Percentiles rank a stretch among this genome's conserved stretches.
phyloP scores from a whole-genome alignment of 176 grass and related monocot genomes.

The Pontederia crassipes region DNA sequence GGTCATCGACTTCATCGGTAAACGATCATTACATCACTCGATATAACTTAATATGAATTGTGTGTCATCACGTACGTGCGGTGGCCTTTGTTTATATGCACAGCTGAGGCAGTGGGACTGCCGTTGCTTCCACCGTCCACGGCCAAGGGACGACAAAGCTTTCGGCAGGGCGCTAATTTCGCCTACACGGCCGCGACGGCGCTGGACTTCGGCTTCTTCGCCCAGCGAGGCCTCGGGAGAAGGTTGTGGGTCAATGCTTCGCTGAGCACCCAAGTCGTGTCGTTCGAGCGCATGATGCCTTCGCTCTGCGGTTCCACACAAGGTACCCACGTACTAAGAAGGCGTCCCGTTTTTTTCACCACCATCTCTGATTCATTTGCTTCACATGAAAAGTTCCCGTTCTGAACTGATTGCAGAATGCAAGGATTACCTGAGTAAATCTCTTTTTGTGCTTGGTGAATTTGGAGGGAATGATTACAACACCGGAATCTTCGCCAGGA shows the following conservation, averaged over 20 bases:
- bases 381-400: not conserved
- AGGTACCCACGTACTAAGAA: constrained; percentile 14
- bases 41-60: not conserved
- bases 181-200: constrained; percentile 89
- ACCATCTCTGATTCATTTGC: not conserved
- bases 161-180: constrained; percentile 73
- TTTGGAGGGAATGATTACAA: constrained; percentile 91
- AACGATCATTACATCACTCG: too few relatives aligned
- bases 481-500: constrained; percentile 48
- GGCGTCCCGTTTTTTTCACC: not conserved
- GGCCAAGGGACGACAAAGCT: constrained; percentile 43
- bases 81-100: not conserved
- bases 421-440: constrained; percentile 34
- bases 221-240: constrained; percentile 36
- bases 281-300: constrained; percentile 57
- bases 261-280: constrained; percentile 71
- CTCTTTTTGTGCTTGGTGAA: constrained; percentile 79
- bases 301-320: constrained; percentile 35
- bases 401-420: constrained; percentile 26
- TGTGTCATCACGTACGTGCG: not conserved
- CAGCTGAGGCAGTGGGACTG: constrained; percentile 63
- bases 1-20: constrained; percentile 50
- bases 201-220: constrained; percentile 66
- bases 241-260: constrained; percentile 69
- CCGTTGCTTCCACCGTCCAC: constrained; percentile 71